Conservation (phyloP, 2,329 filamentous ascomycete species). For the Diplodia mutila region DNA sequence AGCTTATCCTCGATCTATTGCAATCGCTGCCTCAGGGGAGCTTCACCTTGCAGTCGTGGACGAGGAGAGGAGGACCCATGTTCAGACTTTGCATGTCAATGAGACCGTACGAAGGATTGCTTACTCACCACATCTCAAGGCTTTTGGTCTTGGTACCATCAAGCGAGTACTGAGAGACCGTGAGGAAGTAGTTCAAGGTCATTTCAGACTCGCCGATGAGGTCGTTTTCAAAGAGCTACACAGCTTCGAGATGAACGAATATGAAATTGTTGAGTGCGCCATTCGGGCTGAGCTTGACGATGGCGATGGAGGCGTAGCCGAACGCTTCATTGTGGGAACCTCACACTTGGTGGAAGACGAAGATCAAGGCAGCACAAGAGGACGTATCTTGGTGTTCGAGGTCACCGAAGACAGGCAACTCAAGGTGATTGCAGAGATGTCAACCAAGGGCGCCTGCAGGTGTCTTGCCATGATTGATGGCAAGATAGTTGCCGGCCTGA, state of each 20-base stretch:
- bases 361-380: constrained; percentile 58
- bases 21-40: constrained; percentile 75
- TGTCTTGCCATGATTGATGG: constrained; percentile 72
- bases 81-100: constrained; percentile 75
- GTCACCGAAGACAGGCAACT: constrained; percentile 75
- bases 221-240: constrained; percentile 81
- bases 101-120: constrained; percentile 86
- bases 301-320: constrained; percentile 59
- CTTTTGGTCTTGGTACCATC: constrained; percentile 87
- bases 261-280: constrained; percentile 84
- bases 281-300: constrained; percentile 74
- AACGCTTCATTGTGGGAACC: constrained; percentile 91
- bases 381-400: constrained; percentile 83
- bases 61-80: constrained; percentile 82
- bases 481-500: constrained; percentile 82
- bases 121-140: constrained; percentile 77
- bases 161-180: constrained; percentile 71
- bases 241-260: constrained; percentile 64
- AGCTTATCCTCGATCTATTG: constrained; percentile 78
- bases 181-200: constrained; percentile 75
- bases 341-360: constrained; percentile 70
- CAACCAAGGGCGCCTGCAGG: constrained; percentile 78
- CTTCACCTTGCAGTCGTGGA: constrained; percentile 83
- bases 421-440: constrained; percentile 70
- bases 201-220: constrained; percentile 90